phyloP scores from a whole-genome alignment of 2,329 filamentous ascomycete species.

The Pseudonectria foliicola region DNA sequence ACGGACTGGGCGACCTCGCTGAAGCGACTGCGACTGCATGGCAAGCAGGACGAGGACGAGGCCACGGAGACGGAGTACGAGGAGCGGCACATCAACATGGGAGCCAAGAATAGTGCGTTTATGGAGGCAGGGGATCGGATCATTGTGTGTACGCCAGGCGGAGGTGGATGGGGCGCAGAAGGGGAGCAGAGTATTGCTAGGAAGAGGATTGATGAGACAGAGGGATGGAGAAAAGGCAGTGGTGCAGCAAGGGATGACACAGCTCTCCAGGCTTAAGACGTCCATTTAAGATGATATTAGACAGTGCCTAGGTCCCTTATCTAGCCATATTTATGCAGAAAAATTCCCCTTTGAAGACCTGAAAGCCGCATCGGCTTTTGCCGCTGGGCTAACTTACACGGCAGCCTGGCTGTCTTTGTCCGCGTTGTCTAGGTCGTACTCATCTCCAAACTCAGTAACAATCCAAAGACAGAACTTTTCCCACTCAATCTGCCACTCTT shows the following conservation, averaged over 20 bases:
- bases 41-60: conserved; percentile 20
- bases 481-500: conserved; percentile 75
- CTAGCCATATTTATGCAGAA: too few relatives aligned
- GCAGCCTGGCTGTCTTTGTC: not conserved
- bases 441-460: conserved; percentile 64
- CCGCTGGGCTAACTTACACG: too few relatives aligned
- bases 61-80: conserved; percentile 39
- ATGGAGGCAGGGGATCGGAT: conserved; percentile 74
- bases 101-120: conserved; percentile 70
- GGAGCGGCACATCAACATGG: conserved; percentile 62
- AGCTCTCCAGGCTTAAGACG: conserved; percentile 46
- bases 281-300: too few relatives aligned
- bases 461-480: conserved; percentile 90
- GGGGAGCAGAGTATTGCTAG: conserved; percentile 50
- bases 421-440: conserved; percentile 41
- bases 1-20: conserved; percentile 41
- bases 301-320: too few relatives aligned
- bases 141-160: conserved; percentile 70
- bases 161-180: conserved; percentile 65
- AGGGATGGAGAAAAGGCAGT: conserved; percentile 49
- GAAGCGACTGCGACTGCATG: conserved; percentile 32
- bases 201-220: conserved; percentile 45
- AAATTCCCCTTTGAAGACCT: too few relatives aligned
- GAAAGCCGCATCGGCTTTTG: too few relatives aligned
- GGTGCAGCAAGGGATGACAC: conserved; percentile 49